Conservation (phyloP, 2,329 filamentous ascomycete species). For the Claviceps sp. region DNA sequence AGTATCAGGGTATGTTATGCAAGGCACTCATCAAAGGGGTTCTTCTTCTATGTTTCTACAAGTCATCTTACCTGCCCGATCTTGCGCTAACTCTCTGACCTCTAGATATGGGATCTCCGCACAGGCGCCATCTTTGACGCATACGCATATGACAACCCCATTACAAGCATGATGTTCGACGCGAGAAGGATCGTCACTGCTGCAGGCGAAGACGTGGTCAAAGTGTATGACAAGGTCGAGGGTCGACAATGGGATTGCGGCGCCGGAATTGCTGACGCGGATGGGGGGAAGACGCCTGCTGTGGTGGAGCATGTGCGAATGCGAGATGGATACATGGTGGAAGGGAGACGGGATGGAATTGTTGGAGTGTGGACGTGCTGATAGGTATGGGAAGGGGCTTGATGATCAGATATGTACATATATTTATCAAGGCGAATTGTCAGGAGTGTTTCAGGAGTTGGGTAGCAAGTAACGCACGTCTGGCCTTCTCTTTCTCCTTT, state of each 20-base stretch:
- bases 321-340: conserved; percentile 86
- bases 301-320: conserved; percentile 78
- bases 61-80: no score
- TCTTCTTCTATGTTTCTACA: no score
- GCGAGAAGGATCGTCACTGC: conserved; percentile 76
- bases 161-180: conserved; percentile 98
- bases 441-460: no score
- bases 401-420: no score
- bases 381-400: neutral
- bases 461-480: no score
- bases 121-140: conserved; percentile 93
- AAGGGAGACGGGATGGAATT: conserved; percentile 75
- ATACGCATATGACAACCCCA: conserved; percentile 82
- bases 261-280: conserved; percentile 58
- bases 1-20: conserved; percentile 70
- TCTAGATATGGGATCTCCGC: conserved; percentile 93
- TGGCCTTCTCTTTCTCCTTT: no score
- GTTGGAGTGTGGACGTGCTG: conserved; percentile 83
- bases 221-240: conserved; percentile 96
- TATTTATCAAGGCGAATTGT: no score
- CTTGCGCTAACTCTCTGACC: neutral
- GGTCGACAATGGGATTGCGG: conserved; percentile 95
- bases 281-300: conserved; percentile 49
- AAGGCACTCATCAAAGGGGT: neutral
- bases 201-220: conserved; percentile 84